Evolutionary conservation across 345 rosid species (phyloP), one percentile per base, ranked within the genome.

Genomic region (Euphorbia tirucalli): DNA sequence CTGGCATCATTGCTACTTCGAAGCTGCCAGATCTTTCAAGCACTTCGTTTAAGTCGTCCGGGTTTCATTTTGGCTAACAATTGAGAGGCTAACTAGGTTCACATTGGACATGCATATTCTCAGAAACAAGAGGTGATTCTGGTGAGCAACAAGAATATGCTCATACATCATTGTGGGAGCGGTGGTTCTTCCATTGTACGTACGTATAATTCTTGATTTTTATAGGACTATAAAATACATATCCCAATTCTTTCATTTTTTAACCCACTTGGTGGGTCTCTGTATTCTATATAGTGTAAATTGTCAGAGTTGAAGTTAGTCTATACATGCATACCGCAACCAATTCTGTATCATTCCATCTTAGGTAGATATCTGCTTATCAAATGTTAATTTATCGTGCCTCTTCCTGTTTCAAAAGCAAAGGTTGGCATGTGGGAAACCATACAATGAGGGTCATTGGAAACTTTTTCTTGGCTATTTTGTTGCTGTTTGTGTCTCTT

Each of bases 61-160:
- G 97, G 65, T 90, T 91, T 78, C 98, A 96, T 79, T 82, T 88
- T 72, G 97, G 96, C 60, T 89, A 82, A 78, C 52, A 43, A 63
- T 68, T 30, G 37, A 5, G 48, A 30, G 44, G 41, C 57, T 32
- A 58, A n/a, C 27, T 64, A 49, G 28, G 68, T 61, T 55, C 27
- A 57, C 60, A 41, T 28, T 49, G 48, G 69, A 35, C 60, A 35
- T 18, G 55, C 43, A n/a, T 57, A 63, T 73, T 18, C 57, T 73
- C 59, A 50, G 56, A 62, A 32, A n/a, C 68, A 32, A 60, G 75
- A 66, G 28, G 46, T 37, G 59, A 71, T 41, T 63, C 63, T 30
- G n/a, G 46, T 41, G 44, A 41, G 44, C 1, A 41, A 41, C 44
- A 41, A 41, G 44, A 11, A 41, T 41, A 41, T 41, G 44, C 44